These are phyloP conservation scores for Dendrostoma leiphaemia DNA, from an alignment of 2,329 filamentous ascomycete genomes.

Conservation along the genomic window DNA sequence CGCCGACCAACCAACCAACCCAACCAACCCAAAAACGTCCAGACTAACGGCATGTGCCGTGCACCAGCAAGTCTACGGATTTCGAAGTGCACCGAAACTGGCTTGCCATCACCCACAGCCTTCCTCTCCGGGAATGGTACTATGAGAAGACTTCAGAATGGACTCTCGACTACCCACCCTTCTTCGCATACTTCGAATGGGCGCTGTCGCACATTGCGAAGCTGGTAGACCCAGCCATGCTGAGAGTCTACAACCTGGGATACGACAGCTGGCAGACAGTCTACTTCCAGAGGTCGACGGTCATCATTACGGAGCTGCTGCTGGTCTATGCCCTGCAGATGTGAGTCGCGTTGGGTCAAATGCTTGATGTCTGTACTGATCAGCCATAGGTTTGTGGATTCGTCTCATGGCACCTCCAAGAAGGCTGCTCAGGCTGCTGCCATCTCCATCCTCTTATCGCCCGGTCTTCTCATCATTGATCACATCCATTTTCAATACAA, in stretches of 20 bases:
- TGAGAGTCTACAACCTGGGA: constrained; percentile 74
- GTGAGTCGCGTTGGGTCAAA: constrained; percentile 36
- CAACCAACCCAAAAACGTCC: too few species aligned
- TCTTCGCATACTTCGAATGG: constrained; percentile 98
- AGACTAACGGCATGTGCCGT: constrained; percentile 19
- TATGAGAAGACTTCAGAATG: constrained; percentile 98
- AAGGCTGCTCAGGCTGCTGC: constrained; percentile 81
- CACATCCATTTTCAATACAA: constrained; percentile 99
- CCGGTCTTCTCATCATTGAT: constrained; percentile 93
- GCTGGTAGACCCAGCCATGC: constrained; percentile 76
- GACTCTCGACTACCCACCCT: constrained; percentile 98
- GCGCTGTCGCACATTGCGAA: constrained; percentile 76
- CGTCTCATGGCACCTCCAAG: constrained; percentile 62
- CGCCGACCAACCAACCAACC: background rate
- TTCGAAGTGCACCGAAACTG: constrained; percentile 99
- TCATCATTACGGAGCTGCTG: constrained; percentile 81
- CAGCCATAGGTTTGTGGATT: constrained; percentile 66
- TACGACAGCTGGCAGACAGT: constrained; percentile 93
- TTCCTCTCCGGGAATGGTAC: constrained; percentile 90
- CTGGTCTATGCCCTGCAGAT: constrained; percentile 78
- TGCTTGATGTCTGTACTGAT: background rate
- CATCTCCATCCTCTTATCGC: constrained; percentile 85
- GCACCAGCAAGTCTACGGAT: constrained; percentile 87
- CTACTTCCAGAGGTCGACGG: constrained; percentile 88
- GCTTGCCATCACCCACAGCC: constrained; percentile 90